Evolutionary conservation across 1,139 yeast species (phyloP).

Genomic region (Candida glucosophila): DNA sequence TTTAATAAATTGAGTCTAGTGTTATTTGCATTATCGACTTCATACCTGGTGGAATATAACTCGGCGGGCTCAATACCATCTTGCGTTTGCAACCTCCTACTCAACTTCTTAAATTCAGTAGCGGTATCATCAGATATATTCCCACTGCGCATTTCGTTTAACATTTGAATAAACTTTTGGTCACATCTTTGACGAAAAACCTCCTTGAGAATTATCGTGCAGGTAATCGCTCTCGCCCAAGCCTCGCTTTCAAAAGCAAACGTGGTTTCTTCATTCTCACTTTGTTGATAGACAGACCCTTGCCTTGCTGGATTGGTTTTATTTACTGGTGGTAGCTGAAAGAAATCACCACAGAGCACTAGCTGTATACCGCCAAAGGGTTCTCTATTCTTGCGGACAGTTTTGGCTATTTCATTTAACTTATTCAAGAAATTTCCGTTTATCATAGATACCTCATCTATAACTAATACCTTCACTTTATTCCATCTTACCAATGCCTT

Average conservation of each 20-base stretch:
- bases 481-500: slow-evolving; percentile 57
- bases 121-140: slow-evolving; percentile 47
- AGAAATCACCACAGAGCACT: slow-evolving; percentile 83
- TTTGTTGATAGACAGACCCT: slow-evolving; percentile 11
- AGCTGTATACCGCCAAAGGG: slow-evolving; percentile 92
- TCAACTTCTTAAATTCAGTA: slow-evolving; percentile 43
- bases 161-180: slow-evolving; percentile 66
- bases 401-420: slow-evolving; percentile 55
- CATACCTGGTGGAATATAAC: slow-evolving; percentile 71
- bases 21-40: slow-evolving; percentile 75
- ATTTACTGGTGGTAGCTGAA: slow-evolving; percentile 81
- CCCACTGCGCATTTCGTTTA: slow-evolving; percentile 82
- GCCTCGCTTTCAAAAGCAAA: slow-evolving; percentile 74
- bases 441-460: slow-evolving; percentile 89
- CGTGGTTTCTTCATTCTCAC: slow-evolving; percentile 19
- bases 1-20: slow-evolving; percentile 42
- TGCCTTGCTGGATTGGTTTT: slow-evolving; percentile 16
- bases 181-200: slow-evolving; percentile 93
- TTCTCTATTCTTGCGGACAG: slow-evolving; percentile 33
- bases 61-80: slow-evolving; percentile 84
- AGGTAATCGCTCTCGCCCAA: slow-evolving; percentile 61
- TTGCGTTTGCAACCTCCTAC: slow-evolving; percentile 47
- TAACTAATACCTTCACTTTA: slow-evolving; percentile 51
- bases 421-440: slow-evolving; percentile 70
- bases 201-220: slow-evolving; percentile 62